These are phyloP conservation scores for Termitomyces sp. DNA, from an alignment of 768 basidiomycete species.

Conservation along the genomic window DNA sequence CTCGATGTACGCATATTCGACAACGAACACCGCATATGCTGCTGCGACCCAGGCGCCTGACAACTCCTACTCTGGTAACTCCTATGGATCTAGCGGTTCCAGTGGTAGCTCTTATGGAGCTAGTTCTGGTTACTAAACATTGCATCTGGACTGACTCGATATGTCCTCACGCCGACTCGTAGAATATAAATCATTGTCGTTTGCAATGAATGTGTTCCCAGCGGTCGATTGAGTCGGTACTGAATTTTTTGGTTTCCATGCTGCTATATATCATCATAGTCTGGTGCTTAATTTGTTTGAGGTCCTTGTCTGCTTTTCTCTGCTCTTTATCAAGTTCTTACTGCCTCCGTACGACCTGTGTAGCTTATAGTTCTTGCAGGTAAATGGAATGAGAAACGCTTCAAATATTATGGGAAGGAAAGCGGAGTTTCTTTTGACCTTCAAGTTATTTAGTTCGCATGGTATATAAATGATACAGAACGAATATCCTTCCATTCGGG, in stretches of 20 bases:
- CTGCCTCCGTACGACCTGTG: background rate
- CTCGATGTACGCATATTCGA: background rate
- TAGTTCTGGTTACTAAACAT: slow-evolving; percentile 22
- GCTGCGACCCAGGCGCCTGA: slow-evolving; percentile 15
- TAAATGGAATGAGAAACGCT: slow-evolving; percentile 12
- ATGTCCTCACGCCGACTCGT: slow-evolving; percentile 27
- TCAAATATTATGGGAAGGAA: background rate
- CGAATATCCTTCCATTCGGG: background rate
- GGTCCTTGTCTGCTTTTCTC: slow-evolving; percentile 18
- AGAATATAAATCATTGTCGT: slow-evolving; percentile 22
- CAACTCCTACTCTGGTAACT: slow-evolving; percentile 10
- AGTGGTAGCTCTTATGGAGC: slow-evolving; percentile 8
- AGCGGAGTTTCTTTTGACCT: background rate
- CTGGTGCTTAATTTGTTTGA: slow-evolving; percentile 30
- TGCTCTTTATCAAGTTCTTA: background rate
- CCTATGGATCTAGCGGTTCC: slow-evolving; percentile 11
- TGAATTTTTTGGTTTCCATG: slow-evolving; percentile 27
- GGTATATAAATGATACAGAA: background rate
- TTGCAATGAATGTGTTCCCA: slow-evolving; percentile 15
- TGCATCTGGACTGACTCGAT: slow-evolving; percentile 15
- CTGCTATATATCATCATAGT: slow-evolving; percentile 28
- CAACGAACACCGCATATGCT: slow-evolving; percentile 9
- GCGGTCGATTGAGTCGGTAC: slow-evolving; percentile 26
- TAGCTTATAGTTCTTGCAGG: background rate
- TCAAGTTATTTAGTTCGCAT: background rate